Percentiles rank a stretch among this genome's conserved stretches.
phyloP scores from a whole-genome alignment of 2,329 filamentous ascomycete species.

The Aureobasidium sp. region DNA sequence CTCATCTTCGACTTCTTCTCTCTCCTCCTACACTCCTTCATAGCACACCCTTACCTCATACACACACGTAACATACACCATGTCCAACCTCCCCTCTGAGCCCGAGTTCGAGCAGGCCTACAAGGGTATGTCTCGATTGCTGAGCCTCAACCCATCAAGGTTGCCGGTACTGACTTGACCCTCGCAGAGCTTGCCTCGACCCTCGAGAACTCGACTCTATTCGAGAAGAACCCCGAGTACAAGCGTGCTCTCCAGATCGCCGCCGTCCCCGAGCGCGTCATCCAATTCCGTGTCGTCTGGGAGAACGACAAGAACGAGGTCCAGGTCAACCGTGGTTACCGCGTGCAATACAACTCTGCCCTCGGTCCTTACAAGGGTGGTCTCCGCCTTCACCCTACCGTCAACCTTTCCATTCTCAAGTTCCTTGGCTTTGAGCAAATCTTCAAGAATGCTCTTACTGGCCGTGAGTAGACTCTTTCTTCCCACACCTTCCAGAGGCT shows the following conservation, averaged over 20 bases:
- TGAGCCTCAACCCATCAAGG: not conserved
- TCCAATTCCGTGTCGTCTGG: constrained; percentile 97
- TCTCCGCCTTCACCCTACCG: constrained; percentile 84
- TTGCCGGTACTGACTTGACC: not conserved
- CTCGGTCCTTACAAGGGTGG: constrained; percentile 98
- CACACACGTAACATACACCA: constrained; percentile 9
- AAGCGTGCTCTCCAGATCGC: constrained; percentile 79
- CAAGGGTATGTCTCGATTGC: constrained; percentile 57
- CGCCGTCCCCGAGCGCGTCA: constrained; percentile 85
- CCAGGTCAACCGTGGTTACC: constrained; percentile 89
- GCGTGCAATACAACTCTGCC: constrained; percentile 97
- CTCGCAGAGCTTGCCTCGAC: constrained; percentile 82
- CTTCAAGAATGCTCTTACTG: constrained; percentile 98
- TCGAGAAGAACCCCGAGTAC: constrained; percentile 92
- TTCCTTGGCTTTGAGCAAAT: constrained; percentile 99
- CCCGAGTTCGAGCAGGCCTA: constrained; percentile 99
- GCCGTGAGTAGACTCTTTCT: constrained; percentile 52
- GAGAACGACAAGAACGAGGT: constrained; percentile 84
- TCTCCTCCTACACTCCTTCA: not conserved
- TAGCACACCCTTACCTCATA: not conserved
- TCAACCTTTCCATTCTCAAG: constrained; percentile 74
- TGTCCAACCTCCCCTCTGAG: constrained; percentile 72
- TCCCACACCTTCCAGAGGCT: constrained; percentile 1
- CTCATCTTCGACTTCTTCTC: not conserved
- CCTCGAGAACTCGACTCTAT: constrained; percentile 87